Base-by-base conservation (phyloP, 306 rosid species). In the Cajanus cajan region DNA sequence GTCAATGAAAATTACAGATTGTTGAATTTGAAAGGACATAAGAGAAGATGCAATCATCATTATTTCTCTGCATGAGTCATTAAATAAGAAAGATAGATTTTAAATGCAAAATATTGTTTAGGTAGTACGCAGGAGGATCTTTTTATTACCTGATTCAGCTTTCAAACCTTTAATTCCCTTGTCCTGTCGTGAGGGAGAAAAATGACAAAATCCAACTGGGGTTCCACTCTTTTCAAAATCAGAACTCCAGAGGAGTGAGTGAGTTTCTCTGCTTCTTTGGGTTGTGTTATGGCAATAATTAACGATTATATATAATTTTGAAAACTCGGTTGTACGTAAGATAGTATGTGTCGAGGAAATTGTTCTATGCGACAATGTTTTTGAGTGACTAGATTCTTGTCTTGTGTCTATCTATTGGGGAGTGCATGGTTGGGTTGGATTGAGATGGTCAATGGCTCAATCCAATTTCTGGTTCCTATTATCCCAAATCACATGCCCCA, bases 11-110 rank as follows among this genome's bases (percentile, higher is more conserved):
- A 88, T 78, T 93, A 90, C 44, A 61, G 55, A 65, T 74, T 76
- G 73, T 87, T 89, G 73, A 88, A 89, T 87, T 85, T 86, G 88
- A 88, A 89, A 92, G 85, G 97, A 94, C 92, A 82, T 74, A 34
- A 73, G 82, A 77, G 86, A 81, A 70, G 86, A 82, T 82, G 80
- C 80, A 85, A 71, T 84, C 90, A 85, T 83, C 82, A 85, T 85
- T 83, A 87, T 83, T 85, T 83, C 80, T 88, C 93, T 89, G 96
- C 80, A 77, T 71, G 50, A 43, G 52, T 63, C 86, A 89, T 90
- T 70, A 85, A 66, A 76, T 86, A 55, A 51, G 86, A 85, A 72
- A 57, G 73, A 62, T 14, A 22, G 83, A 83, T 84, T 37, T 74
- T 92, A 76, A 90, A 87, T 90, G 91, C 87, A 77, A 47, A 71